These are phyloP conservation scores for Hygrophorus pudorinus DNA, from an alignment of 768 basidiomycete genomes.

Conservation along the genomic window DNA sequence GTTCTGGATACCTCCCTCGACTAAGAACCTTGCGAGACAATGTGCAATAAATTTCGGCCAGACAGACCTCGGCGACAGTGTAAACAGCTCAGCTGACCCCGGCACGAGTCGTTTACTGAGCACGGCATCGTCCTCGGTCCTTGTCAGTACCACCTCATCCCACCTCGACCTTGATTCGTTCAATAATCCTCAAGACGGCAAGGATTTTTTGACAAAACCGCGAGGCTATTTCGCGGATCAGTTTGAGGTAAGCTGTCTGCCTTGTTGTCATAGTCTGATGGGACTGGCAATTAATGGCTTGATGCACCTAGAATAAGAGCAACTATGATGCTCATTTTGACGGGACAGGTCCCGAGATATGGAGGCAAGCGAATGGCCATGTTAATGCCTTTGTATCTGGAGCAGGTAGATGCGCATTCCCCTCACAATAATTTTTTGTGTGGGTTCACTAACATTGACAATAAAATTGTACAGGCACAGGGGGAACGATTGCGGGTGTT, in stretches of 20 bases:
- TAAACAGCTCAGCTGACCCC: constrained; percentile 14
- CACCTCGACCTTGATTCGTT: constrained; percentile 24
- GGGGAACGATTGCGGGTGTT: constrained; percentile 86
- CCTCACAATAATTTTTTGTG: too few species aligned
- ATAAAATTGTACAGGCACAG: constrained; percentile 55
- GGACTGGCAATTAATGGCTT: not conserved
- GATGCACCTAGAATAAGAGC: constrained; percentile 54
- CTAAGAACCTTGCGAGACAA: constrained; percentile 78
- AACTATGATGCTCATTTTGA: constrained; percentile 85
- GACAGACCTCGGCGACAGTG: constrained; percentile 19
- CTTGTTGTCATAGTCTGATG: not conserved
- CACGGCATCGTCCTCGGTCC: constrained; percentile 32
- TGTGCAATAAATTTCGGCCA: constrained; percentile 68
- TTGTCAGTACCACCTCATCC: constrained; percentile 32
- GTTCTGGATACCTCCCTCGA: not conserved
- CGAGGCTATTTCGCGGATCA: constrained; percentile 94
- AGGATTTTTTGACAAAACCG: constrained; percentile 39
- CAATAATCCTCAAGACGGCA: constrained; percentile 23
- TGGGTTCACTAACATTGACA: too few species aligned
- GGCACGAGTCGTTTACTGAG: constrained; percentile 23
- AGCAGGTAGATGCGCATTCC: constrained; percentile 49
- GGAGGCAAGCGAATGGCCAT: constrained; percentile 80
- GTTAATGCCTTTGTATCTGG: constrained; percentile 84
- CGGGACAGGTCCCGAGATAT: constrained; percentile 92
- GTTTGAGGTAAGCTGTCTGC: constrained; percentile 55